These are phyloP conservation scores for Fraxinus albicans DNA, from an alignment of 305 asterid species.

Conservation along the genomic window DNA sequence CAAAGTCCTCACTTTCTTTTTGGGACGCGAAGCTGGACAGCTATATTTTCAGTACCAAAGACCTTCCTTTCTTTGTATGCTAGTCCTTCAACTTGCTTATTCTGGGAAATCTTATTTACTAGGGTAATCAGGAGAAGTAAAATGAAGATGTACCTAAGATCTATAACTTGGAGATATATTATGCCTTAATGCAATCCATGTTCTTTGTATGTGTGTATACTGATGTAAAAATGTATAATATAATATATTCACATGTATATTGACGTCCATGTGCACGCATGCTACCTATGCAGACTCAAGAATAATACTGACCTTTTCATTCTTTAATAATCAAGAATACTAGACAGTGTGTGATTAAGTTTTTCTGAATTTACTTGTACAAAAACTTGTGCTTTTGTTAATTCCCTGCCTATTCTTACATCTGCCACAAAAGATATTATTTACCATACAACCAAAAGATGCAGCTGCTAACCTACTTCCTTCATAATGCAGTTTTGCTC, in stretches of 20 bases:
- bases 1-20: constrained; percentile 76
- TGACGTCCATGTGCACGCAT: background rate
- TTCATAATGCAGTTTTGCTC: background rate
- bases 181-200: constrained; percentile 12
- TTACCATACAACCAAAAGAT: background rate
- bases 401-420: constrained; percentile 5
- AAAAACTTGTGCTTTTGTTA: constrained; percentile 1
- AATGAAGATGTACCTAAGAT: background rate
- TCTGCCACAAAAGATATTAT: background rate
- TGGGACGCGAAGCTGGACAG: constrained; percentile 66
- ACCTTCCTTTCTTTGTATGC: constrained; percentile 95
- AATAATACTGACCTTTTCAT: background rate
- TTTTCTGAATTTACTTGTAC: background rate
- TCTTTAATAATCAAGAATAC: background rate
- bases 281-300: background rate
- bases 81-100: constrained; percentile 26
- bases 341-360: background rate
- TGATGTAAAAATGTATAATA: background rate
- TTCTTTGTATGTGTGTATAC: constrained; percentile 3
- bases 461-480: background rate
- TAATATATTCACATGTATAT: background rate
- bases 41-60: constrained; percentile 69
- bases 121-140: constrained; percentile 13
- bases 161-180: background rate
- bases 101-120: constrained; percentile 7